Conservation (phyloP, 2,329 filamentous ascomycete species). For the Remersonia thermophila region DNA sequence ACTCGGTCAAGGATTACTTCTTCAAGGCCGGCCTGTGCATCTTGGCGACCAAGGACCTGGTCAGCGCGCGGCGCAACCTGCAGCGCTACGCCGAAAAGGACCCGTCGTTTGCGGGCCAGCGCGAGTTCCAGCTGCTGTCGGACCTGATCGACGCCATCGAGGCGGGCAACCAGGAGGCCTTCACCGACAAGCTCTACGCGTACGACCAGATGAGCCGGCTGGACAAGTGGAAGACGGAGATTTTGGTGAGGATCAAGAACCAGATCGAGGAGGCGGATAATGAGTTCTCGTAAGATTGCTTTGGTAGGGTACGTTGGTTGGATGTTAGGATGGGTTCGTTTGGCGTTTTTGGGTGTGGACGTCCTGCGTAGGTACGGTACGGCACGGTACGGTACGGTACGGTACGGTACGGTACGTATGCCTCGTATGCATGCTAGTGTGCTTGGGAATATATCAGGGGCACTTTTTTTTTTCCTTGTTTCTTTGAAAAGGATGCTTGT, state of each 20-base stretch:
- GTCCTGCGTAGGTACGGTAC: neutral
- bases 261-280: conserved; percentile 50
- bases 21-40: conserved; percentile 90
- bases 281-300: conserved; percentile 23
- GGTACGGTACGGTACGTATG: no score
- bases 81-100: conserved; percentile 74
- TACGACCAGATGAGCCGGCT: conserved; percentile 88
- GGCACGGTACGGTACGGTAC: no score
- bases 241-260: conserved; percentile 73
- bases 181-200: conserved; percentile 75
- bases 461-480: no score
- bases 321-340: neutral
- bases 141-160: conserved; percentile 69
- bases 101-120: conserved; percentile 59
- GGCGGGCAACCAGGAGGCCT: conserved; percentile 66
- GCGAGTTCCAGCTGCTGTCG: conserved; percentile 69
- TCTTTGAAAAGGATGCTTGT: no score
- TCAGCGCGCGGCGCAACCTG: conserved; percentile 66
- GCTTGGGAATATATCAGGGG: no score
- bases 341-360: conserved; percentile 11
- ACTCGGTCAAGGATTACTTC: conserved; percentile 91
- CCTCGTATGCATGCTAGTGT: no score
- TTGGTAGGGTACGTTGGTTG: neutral
- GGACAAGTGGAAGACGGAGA: conserved; percentile 92
- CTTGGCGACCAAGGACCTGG: conserved; percentile 59